Base-by-base conservation (phyloP, 371 early-diverging fungal species). In the Apophysomyces trapeziformis region DNA sequence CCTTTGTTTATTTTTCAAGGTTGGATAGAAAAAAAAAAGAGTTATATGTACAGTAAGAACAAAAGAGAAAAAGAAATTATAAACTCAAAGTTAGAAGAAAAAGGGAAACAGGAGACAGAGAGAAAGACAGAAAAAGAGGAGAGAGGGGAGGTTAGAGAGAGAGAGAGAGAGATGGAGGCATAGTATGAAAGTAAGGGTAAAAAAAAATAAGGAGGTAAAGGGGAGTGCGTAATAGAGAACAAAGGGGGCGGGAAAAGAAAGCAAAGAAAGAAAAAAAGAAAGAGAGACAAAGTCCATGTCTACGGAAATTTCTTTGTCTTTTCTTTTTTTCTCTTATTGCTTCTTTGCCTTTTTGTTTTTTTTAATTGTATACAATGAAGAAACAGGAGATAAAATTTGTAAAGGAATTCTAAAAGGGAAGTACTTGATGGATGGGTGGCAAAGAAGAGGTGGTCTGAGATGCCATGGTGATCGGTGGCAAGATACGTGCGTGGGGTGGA, bases 401-500 rank as follows among this genome's bases (percentile, higher is more conserved):
- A 26, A 26, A 41, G 8, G 13, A 18, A 26, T 61, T 61, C 58
- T 63, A 68, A 37, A 68, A 65, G 6, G 70, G 69, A 41, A 70
- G 58, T 11, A 73, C 54, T 38, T 70, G 64, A 65, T 69, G 74
- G 63, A 70, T 73, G 41, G 74, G 69, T 6, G 73, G 73, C 18
- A 73, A 61, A 50, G 66, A 60, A 60, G 56, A 39, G 62, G 58
- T 5, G 57, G 58, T 7, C 68, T 77, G 32, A 64, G 38, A 37
- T n/a, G 54, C 9, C 21, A 21, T 50, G 54, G 61, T 54, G 45
- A 82, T 76, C 21, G 82, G 82, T 38, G 82, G 80, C 35, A 83
- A 60, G 12, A 69, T 65, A 54, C 83, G 80, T 26, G 82, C 78
- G 44, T 72, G 73, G 26, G 80, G 80, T 46, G 80, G 80, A 16